Base-by-base conservation (phyloP, 2,329 filamentous ascomycete species). In the Neoarthrinium moseri region DNA sequence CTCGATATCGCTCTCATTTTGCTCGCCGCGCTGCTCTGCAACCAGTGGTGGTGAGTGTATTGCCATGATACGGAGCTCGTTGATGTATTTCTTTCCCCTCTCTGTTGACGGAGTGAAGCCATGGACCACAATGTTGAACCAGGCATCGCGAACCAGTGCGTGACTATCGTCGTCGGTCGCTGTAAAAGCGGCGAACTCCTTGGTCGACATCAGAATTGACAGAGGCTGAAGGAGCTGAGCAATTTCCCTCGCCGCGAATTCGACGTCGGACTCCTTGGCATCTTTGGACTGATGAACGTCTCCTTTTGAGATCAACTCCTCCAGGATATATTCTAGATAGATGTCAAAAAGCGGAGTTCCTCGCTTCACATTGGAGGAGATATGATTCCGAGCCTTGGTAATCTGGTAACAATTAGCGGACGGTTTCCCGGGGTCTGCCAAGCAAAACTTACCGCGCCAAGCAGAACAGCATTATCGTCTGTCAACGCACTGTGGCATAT, bases 41-140 rank as follows among this genome's bases (percentile, higher is more conserved):
- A 99, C 87, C 45, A 99, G 71, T 0, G 94, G 88, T 22, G 88
- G 85, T 11, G 91, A 96, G 66, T 96, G 85, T 42, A 90, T 82
- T 2, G 95, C 92, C 62, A 99, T 84, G 27, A 89, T 75, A 20
- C 88, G 83, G 17, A 99, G 75, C 61, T 96, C 91, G 47, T 86
- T 78, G 40, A 84, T 68, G 57, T 95, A 83, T 54, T 81, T 80
- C 61, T 84, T 86, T 15, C 86, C 88, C 45, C 87, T 80, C 13
- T 84, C 79, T 0, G 90, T 92, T 13, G 80, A 79, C 10, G 86
- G 76, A 8, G 84, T 86, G 62, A 97, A 95, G 4, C 91, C 94
- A 64, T 99, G 94, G 1, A 96, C 87, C 18, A 91, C 89, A 51
- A 97, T 90, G 59, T 99, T 99, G 71, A 96, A 97, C 94, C 94